Base-by-base conservation (phyloP, 1,284 basidiomycete species). In the Trametes sp. region DNA sequence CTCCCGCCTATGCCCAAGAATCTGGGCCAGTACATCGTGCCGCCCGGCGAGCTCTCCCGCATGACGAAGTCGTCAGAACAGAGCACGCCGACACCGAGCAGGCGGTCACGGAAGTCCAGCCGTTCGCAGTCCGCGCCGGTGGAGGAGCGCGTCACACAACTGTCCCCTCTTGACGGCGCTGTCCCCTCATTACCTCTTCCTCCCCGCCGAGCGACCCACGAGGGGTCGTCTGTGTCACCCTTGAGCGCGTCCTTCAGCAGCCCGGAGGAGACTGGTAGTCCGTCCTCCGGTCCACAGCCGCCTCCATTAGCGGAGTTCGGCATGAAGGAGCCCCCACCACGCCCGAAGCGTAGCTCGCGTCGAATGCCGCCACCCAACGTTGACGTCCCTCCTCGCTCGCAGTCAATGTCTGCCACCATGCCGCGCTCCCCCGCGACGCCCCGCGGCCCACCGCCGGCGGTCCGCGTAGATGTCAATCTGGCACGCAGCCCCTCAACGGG, bases 1-100 rank as follows among this genome's bases (percentile, higher is more conserved):
- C 62, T 76, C 0, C 78, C 82, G 4, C 80, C 80, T 0, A 57
- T 80, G 38, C 80, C 81, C 2, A 74, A 67, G 41, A 45, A 52
- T 11, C 46, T 76, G 23, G 73, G 72, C 14, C 80, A 81, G 59
- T 81, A 83, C 62, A 88, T 87, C 68, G 70, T 87, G 13, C 74
- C 84, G 3, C 86, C 86, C 0, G 77, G 76, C 21, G 84, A 87
- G 67, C 75, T 87, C 9, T 64, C 70, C 14, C 69, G 72, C 50
- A 67, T 77, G 53, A 61, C 70, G 35, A 69, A 69, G 46, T 53
- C 50, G 2, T 53, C 54, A 13, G 57, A 54, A 42, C 35, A n/a
- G 23, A 19, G 46, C 56, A 29, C 35, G 38, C 28, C 46, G 26
- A 53, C 55, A 2, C 46, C 42, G 53, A 57, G 59, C 50, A 57